Conservation (phyloP, 768 basidiomycete genomes). For the Cyclocybe cylindracea region DNA sequence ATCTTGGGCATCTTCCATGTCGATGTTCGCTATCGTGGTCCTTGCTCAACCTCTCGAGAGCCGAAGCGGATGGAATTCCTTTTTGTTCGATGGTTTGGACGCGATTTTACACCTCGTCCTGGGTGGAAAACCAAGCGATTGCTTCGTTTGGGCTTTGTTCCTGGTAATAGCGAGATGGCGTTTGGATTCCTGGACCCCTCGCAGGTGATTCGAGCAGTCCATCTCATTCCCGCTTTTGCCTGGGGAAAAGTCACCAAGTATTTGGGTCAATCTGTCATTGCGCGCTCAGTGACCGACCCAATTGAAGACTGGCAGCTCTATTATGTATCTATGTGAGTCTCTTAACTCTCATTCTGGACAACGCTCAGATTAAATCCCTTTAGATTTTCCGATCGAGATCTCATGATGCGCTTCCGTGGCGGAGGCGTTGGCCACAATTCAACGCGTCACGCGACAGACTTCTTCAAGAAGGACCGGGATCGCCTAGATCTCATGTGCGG, state of each 20-base stretch:
- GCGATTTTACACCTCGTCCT: too few species aligned
- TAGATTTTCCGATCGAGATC: constrained; percentile 30
- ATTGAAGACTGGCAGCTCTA: constrained; percentile 17
- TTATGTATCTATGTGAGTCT: constrained; percentile 38
- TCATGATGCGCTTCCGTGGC: constrained; percentile 30
- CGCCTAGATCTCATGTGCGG: too few species aligned
- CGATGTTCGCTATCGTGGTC: constrained; percentile 5
- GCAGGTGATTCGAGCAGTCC: constrained; percentile 23
- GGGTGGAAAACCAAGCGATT: neutral
- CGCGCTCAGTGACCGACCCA: neutral
- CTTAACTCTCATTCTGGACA: too few species aligned
- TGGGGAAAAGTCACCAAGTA: constrained; percentile 10
- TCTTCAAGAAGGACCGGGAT: too few species aligned
- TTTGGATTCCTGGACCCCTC: constrained; percentile 32
- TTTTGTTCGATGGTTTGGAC: constrained; percentile 24
- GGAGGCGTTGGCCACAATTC: constrained; percentile 2
- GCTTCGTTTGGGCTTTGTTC: constrained; percentile 23
- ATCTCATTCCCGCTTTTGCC: constrained; percentile 27
- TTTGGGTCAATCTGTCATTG: constrained; percentile 14
- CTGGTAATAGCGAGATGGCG: constrained; percentile 9
- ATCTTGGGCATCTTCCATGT: constrained; percentile 23
- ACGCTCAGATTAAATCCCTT: too few species aligned
- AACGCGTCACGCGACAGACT: neutral
- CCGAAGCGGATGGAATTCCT: constrained; percentile 21
- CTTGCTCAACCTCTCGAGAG: neutral